Base-by-base conservation (phyloP, 2,329 filamentous ascomycete species). In the Didymella pomorum region DNA sequence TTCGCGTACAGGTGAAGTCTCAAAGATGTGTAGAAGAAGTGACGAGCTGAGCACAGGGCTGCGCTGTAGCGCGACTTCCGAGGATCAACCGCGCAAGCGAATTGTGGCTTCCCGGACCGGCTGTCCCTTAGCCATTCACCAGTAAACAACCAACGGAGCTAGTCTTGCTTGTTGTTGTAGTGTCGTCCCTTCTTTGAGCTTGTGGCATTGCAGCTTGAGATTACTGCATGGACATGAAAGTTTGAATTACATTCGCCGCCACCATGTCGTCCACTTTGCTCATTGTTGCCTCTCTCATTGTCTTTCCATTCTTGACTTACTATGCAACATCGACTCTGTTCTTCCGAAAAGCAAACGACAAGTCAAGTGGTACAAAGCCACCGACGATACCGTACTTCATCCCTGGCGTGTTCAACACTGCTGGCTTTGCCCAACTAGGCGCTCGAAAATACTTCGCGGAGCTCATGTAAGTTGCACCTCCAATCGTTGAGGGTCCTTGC, bases 321-420 rank as follows among this genome's bases (percentile, higher is more conserved):
- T 66, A 69, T 47, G 35, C 66, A n/a, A 65, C 69, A 14, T 66
- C 64, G 8, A 18, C 39, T 1, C 8, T 62, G 7, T 71, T 73
- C 39, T 64, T 64, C 41, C 64, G 60, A 26, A 63, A 28, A 42
- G 21, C 53, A 0, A 64, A 67, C 10, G 66, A 57, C 31, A 65
- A 42, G 39, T 23, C 21, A 3, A n/a, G 3, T 0, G 52, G 47
- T 6, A 69, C 68, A 21, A 53, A 21, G n/a, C 69, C 71, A 9
- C 67, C 70, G 2, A 66, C 63, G 18, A 50, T 69, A 20, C 70
- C 71, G 8, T 73, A 68, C 37, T 58, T 62, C 16, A 33, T 72
- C 4, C 66, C 68, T 6, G 68, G 64, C 2, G 12, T 70, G 21
- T 71, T 66, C 43, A 67, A 71, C 48, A 52, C 61, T 1, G 59